Base-by-base conservation (phyloP, 441 rosid species). In the Theobroma grandiflorum region DNA sequence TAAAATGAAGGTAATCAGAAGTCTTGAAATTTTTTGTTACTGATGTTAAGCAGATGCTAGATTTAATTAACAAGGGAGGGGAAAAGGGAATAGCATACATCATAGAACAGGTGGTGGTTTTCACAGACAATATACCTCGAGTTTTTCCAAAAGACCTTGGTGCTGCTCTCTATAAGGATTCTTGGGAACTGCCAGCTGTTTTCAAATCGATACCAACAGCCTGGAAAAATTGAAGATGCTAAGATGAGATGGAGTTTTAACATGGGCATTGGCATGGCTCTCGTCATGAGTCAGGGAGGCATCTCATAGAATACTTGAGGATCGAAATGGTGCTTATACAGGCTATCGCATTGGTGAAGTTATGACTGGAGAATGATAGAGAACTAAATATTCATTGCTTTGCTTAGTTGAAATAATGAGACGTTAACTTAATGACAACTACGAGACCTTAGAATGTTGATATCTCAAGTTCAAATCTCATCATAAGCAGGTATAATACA, bases 71-170 rank as follows among this genome's bases (percentile, higher is more conserved):
- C 80, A 89, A 84, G 85, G 98, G 98, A 83, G 97, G 97, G 38
- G 96, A 95, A 57, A 97, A 94, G 83, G 98, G 99, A 49, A 79
- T 95, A 84, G 98, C 98, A 57, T 98, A 93, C 84, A 88, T 93
- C 65, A 96, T 26, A 26, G 31, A 26, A 26, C 98, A 3, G 99
- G 99, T 52, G 99, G 99, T 81, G 98, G 98, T 73, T 93, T 97
- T 80, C 31, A 94, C 98, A 0, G 98, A 26, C 31, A 26, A 26
- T 26, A 26, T 26, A 26, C 31, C 31, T 26, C 31, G 31, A 26
- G 31, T 26, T 0, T 26, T 26, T 26, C 31, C 31, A 26, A 26
- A 26, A 26, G 31, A 97, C 83, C 90, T 93, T 49, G 99, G 99
- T 83, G 97, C 95, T 83, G 80, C 81, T 68, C 87, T 94, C 52